phyloP scores from a whole-genome alignment of 2,329 filamentous ascomycete species.

The Drechslera avenae region DNA sequence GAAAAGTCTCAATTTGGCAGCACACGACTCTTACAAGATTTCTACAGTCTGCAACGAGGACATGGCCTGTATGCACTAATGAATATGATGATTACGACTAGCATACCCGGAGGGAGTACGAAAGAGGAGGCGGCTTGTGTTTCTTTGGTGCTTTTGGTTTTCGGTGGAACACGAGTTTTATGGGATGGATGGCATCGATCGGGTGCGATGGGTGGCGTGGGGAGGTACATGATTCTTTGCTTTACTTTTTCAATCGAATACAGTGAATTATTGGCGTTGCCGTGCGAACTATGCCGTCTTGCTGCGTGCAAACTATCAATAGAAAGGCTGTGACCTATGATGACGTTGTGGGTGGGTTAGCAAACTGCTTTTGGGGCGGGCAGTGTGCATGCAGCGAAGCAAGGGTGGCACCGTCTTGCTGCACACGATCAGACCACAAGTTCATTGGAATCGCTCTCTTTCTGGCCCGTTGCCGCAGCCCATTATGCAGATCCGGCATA shows the following conservation, averaged over 20 bases:
- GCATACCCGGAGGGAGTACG: constrained; percentile 40
- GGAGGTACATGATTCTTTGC: constrained; percentile 11
- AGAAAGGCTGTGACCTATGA: background rate
- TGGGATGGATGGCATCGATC: constrained; percentile 5
- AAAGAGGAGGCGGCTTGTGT: constrained; percentile 28
- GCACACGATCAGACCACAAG: constrained; percentile 11
- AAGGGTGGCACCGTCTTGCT: background rate
- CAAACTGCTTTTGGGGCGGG: constrained; percentile 3
- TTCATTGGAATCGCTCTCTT: constrained; percentile 3
- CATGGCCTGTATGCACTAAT: constrained; percentile 36
- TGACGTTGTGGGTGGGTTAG: background rate
- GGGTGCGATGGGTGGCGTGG: background rate
- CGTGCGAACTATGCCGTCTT: background rate
- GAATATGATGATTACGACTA: constrained; percentile 45
- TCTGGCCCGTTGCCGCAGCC: background rate
- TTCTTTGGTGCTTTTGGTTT: constrained; percentile 12
- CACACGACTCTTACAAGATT: constrained; percentile 35
- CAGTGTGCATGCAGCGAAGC: constrained; percentile 9
- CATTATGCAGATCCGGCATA: too few species aligned
- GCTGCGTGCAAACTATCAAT: background rate
- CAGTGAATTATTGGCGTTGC: constrained; percentile 9
- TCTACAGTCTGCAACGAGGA: constrained; percentile 27
- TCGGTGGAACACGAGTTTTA: background rate
- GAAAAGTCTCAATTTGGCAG: constrained; percentile 40
- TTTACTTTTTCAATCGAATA: constrained; percentile 2